phyloP scores from a whole-genome alignment of 1,284 basidiomycete species.

The Serendipita sp. region DNA sequence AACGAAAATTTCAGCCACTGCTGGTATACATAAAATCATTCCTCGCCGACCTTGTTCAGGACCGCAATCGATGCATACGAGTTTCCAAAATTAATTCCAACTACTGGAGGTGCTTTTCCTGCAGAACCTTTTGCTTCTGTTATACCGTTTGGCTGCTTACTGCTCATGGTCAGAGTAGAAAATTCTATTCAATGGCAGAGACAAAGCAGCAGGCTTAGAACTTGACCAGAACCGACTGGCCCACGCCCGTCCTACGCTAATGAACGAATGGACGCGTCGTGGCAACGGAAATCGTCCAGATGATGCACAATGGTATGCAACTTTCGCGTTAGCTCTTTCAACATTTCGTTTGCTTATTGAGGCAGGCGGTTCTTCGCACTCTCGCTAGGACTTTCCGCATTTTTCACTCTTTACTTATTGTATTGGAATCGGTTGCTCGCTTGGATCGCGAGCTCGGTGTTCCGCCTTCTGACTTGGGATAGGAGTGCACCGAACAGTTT shows the following conservation, averaged over 20 bases:
- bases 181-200: neutral
- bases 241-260: neutral
- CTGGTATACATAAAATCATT: constrained; percentile 4
- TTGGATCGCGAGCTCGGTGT: constrained; percentile 40
- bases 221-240: neutral
- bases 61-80: constrained; percentile 91
- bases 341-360: neutral
- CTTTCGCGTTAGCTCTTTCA: neutral
- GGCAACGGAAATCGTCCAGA: neutral
- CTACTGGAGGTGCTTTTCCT: constrained; percentile 28
- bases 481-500: constrained; percentile 43
- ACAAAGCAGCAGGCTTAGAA: neutral
- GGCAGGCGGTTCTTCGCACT: neutral
- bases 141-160: neutral
- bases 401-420: constrained; percentile 60
- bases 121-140: constrained; percentile 14
- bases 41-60: constrained; percentile 67
- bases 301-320: neutral
- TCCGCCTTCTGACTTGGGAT: constrained; percentile 60
- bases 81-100: constrained; percentile 97
- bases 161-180: neutral
- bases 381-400: neutral
- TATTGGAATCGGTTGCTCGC: constrained; percentile 79
- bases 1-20: constrained; percentile 10
- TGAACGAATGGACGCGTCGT: constrained; percentile 1